phyloP scores from a whole-genome alignment of 352 stramenopile species.

The Phytophthora litchii region DNA sequence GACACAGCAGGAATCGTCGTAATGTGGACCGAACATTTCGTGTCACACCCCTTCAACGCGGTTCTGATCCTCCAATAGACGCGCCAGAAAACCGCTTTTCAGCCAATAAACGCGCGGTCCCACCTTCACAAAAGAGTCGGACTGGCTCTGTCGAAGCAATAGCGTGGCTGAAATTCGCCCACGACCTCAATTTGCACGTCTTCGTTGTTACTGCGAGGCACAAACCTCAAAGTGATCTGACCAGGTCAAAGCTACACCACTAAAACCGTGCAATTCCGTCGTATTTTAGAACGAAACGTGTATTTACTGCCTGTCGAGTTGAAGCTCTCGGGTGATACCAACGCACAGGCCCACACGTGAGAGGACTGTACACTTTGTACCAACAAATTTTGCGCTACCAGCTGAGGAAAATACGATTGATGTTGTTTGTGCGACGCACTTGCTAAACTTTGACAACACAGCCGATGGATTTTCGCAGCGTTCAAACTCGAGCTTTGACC shows the following conservation, averaged over 20 bases:
- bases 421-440: neutral
- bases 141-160: slow-evolving; percentile 22
- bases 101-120: slow-evolving; percentile 18
- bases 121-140: slow-evolving; percentile 13
- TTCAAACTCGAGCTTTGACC: slow-evolving; percentile 10
- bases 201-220: slow-evolving; percentile 17
- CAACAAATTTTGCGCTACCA: slow-evolving; percentile 20
- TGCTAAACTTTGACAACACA: slow-evolving; percentile 4
- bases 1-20: slow-evolving; percentile 5
- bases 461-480: slow-evolving; percentile 36
- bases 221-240: slow-evolving; percentile 2
- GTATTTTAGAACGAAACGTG: slow-evolving; percentile 7
- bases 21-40: slow-evolving; percentile 22
- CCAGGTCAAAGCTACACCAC: slow-evolving; percentile 1
- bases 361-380: slow-evolving; percentile 16
- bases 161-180: slow-evolving; percentile 23
- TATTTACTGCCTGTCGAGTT: slow-evolving; percentile 4
- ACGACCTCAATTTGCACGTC: slow-evolving; percentile 18
- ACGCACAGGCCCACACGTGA: slow-evolving; percentile 4
- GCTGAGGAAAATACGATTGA: slow-evolving; percentile 6
- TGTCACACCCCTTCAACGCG: slow-evolving; percentile 22
- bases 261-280: slow-evolving; percentile 3
- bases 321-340: neutral
- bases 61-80: slow-evolving; percentile 26
- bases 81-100: neutral